Evolutionary conservation across 1,284 basidiomycete species (phyloP).

Genomic region (Apiotrichum domesticum): DNA sequence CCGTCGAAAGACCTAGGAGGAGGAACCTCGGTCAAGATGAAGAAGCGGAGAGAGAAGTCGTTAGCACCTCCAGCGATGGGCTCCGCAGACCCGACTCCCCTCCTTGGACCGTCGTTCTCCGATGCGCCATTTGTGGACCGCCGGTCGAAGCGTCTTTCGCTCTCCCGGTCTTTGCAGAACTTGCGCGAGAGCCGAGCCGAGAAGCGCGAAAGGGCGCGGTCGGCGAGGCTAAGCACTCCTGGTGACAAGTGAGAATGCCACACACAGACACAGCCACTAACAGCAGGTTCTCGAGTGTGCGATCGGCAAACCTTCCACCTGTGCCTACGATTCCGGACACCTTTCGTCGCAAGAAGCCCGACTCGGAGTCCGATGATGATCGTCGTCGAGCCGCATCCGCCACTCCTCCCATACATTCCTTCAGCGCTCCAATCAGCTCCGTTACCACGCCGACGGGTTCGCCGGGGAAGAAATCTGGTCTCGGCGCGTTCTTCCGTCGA

Average conservation of each 20-base stretch:
- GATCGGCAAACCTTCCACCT: not conserved
- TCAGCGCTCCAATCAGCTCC: not conserved
- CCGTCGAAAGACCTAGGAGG: too few species aligned
- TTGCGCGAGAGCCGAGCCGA: constrained; percentile 4
- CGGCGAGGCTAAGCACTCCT: not conserved
- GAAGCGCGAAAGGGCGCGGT: not conserved
- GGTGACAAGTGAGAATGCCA: constrained; percentile 4
- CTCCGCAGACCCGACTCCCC: too few species aligned
- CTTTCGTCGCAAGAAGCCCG: not conserved
- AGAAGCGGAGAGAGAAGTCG: too few species aligned
- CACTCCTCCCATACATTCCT: not conserved
- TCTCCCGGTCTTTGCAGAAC: constrained; percentile 8
- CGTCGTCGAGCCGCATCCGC: not conserved
- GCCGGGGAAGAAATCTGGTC: not conserved
- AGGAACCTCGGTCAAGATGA: too few species aligned
- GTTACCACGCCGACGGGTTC: not conserved
- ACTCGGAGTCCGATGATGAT: not conserved
- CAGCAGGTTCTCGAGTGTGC: too few species aligned
- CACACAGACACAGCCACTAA: too few species aligned
- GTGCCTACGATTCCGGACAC: constrained; percentile 10
- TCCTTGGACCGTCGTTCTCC: too few species aligned
- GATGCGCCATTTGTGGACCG: not conserved
- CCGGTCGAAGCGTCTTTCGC: constrained; percentile 6
- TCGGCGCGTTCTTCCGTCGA: constrained; percentile 6
- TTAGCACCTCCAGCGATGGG: too few species aligned